phyloP scores from a whole-genome alignment of 768 basidiomycete genomes.

The Pseudohyphozyma bogoriensis region DNA sequence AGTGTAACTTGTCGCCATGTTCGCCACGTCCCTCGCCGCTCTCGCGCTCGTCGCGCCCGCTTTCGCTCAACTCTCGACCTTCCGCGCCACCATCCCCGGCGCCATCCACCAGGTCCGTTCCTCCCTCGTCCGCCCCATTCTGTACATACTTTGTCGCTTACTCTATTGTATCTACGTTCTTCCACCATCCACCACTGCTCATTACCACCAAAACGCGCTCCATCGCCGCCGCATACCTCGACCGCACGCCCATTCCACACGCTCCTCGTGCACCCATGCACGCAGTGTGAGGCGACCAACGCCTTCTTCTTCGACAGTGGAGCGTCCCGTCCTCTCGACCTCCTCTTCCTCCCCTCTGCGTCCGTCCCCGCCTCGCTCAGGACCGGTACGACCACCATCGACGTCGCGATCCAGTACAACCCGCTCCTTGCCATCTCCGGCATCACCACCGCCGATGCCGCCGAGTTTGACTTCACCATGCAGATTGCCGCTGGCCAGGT shows the following conservation, averaged over 20 bases:
- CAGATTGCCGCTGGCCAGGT: constrained; percentile 17
- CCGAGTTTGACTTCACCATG: constrained; percentile 13
- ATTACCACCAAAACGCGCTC: too few relatives aligned
- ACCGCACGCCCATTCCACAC: constrained; percentile 1
- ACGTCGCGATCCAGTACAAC: constrained; percentile 4
- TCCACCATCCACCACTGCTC: not conserved
- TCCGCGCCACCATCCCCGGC: not conserved
- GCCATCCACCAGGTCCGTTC: too few relatives aligned
- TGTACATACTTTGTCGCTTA: too few relatives aligned
- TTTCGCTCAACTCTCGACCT: not conserved
- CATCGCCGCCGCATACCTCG: not conserved
- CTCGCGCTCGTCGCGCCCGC: not conserved
- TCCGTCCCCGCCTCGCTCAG: constrained; percentile 6
- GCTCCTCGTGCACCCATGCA: constrained; percentile 20
- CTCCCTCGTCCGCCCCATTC: not conserved
- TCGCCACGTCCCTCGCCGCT: not conserved
- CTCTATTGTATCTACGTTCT: not conserved
- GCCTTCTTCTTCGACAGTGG: constrained; percentile 27
- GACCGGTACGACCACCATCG: constrained; percentile 8
- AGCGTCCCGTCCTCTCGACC: constrained; percentile 15
- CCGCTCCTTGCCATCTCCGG: constrained; percentile 17
- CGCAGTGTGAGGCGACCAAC: constrained; percentile 27
- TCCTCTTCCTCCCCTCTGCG: constrained; percentile 20
- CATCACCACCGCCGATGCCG: constrained; percentile 23
- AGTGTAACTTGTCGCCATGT: not conserved